Evolutionary conservation across 805 yeast genomes (phyloP), one percentile per base, ranked within the genome.

Genomic region (Ogataea paradorogensis): DNA sequence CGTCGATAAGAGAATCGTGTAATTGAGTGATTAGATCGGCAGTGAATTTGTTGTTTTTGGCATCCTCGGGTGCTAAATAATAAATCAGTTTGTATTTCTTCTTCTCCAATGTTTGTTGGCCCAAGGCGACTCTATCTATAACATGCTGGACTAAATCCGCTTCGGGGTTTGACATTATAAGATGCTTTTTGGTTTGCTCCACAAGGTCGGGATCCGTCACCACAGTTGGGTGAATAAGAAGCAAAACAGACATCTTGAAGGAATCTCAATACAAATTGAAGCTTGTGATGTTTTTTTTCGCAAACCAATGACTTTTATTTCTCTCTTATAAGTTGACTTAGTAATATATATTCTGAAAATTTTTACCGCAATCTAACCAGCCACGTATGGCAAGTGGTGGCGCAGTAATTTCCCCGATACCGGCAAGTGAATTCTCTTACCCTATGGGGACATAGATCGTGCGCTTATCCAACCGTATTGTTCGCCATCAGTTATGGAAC

Each of bases 191-290:
- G 28, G 65, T 58, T 1, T 45, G 27, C 33, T 64, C 70, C 14
- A 80, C 76, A 14, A 63, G 38, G 4, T 58, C 65, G 30, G 80
- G 82, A 27, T 73, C 71, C 0, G 82, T 74, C 9, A 81, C 84
- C 33, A 76, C 71, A 7, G 84, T 81, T 14, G 88, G 88, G 53
- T 82, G 88, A 38, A 82, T 68, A 35, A 82, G 64, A 20, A 81
- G 59, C 39, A 80, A 61, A 15, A 60, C 52, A 22, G 46, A 24
- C 47, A 44, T 48, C 25, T 23, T 23, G 25, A 23, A 23, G 4
- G 18, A 15, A 41, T 20, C 15, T 20, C 40, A 24, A 26, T 5
- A 26, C 14, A 26, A 26, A 26, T 26, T 23, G 25, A 23, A 9
- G 25, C 7, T 11, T 4, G 7, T 23, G 10, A 23, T 7, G n/a